phyloP scores from a whole-genome alignment of 305 asterid species.

The Nicotiana rustica region DNA sequence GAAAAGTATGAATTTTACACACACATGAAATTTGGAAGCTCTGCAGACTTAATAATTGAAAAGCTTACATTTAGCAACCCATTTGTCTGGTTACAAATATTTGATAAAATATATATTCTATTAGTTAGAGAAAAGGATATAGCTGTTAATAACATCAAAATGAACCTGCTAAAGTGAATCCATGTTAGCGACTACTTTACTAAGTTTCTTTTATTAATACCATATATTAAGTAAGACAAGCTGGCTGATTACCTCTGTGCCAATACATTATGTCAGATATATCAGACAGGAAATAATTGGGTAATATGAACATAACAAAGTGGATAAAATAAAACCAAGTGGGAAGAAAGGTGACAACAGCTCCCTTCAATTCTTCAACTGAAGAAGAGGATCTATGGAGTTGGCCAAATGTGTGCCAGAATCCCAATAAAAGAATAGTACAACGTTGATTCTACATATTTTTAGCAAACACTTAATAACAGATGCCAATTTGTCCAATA shows the following conservation, averaged over 20 bases:
- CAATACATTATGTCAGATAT: neutral
- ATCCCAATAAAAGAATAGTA: constrained; percentile 9
- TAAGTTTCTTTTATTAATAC: constrained; percentile 1
- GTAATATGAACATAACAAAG: too few relatives aligned
- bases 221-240: constrained; percentile 10
- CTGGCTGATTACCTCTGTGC: neutral
- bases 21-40: neutral
- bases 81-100: constrained; percentile 8
- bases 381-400: neutral
- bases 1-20: neutral
- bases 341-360: constrained; percentile 1
- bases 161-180: constrained; percentile 10
- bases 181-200: neutral
- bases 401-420: constrained; percentile 1
- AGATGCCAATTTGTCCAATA: constrained; percentile 26
- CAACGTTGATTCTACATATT: neutral
- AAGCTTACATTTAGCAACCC: neutral
- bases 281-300: neutral
- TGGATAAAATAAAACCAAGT: constrained; percentile 3
- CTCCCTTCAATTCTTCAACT: constrained; percentile 13
- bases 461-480: neutral
- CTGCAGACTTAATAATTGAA: neutral
- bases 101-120: too few relatives aligned
- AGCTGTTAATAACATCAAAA: neutral
- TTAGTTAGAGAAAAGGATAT: neutral